A percentile compares a stretch with the other conserved stretches of the same genome.
Conservation (phyloP, 768 basidiomycete genomes). For the Rhizopogon roseolus region DNA sequence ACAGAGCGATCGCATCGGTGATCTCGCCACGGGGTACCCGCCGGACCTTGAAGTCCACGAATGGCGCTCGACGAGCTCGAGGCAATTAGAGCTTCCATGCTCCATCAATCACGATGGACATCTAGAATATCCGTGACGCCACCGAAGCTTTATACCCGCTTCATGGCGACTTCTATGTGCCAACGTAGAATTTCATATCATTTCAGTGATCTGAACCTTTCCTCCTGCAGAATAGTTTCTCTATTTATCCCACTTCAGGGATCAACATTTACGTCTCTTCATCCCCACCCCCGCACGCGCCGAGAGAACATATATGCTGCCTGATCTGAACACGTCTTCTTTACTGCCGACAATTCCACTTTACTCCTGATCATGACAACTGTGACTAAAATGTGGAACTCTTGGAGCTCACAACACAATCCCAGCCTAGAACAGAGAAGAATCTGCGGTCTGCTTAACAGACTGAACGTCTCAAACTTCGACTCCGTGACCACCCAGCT, state of each 20-base stretch:
- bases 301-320: background rate
- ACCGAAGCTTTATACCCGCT: background rate
- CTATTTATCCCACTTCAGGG: background rate
- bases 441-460: constrained; percentile 55
- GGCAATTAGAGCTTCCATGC: background rate
- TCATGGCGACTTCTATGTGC: background rate
- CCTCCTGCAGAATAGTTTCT: background rate
- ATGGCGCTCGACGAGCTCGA: background rate
- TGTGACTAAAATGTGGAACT: constrained; percentile 11
- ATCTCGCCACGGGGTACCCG: background rate
- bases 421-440: constrained; percentile 40
- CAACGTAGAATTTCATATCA: background rate
- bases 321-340: background rate
- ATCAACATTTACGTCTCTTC: background rate
- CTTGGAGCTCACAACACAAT: constrained; percentile 22
- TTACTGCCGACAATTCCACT: background rate
- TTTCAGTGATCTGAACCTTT: background rate
- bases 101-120: background rate
- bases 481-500: constrained; percentile 46
- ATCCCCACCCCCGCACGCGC: background rate
- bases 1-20: background rate
- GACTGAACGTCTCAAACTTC: constrained; percentile 49
- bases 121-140: background rate
- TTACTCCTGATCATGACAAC: background rate
- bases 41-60: background rate